These are phyloP conservation scores for Populus hybrid DNA, from an alignment of 441 rosid genomes.

Conservation along the genomic window DNA sequence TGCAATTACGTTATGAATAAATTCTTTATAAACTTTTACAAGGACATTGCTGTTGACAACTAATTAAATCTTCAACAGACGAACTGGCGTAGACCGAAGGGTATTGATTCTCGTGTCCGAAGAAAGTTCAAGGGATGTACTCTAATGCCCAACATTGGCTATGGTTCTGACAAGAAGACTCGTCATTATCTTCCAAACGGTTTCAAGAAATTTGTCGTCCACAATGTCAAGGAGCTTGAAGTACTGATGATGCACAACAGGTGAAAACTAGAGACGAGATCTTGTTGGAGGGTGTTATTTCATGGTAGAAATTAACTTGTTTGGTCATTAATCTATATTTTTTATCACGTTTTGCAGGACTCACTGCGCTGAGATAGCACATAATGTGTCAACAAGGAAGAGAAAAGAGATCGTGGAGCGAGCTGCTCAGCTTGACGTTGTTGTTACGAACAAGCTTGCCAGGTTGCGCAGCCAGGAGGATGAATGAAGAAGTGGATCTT, in stretches of 20 bases:
- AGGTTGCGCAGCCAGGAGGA: conserved; percentile 92
- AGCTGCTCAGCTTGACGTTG: conserved; percentile 82
- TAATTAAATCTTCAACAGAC: conserved; percentile 23
- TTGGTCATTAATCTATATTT: not conserved
- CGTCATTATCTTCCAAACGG: conserved; percentile 84
- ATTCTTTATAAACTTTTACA: not conserved
- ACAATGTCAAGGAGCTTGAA: conserved; percentile 68
- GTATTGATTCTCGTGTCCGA: conserved; percentile 80
- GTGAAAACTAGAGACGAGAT: conserved; percentile 13
- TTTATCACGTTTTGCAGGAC: conserved; percentile 36
- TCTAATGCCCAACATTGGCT: conserved; percentile 89
- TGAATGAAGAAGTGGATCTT: conserved; percentile 34
- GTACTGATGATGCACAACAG: conserved; percentile 95
- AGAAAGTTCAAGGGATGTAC: conserved; percentile 91
- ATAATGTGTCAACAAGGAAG: conserved; percentile 70
- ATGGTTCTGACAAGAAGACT: conserved; percentile 82
- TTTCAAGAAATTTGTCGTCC: conserved; percentile 85
- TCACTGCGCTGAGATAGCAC: conserved; percentile 87
- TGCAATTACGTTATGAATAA: not conserved
- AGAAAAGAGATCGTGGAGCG: conserved; percentile 83
- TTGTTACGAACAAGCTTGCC: conserved; percentile 70
- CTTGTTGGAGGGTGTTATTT: not conserved
- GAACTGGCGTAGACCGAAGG: conserved; percentile 90
- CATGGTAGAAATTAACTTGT: too few species aligned
- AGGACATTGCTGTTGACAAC: not conserved